A percentile compares a stretch with the other conserved stretches of the same genome.
These are phyloP conservation scores for Pseudogymnoascus sp. DNA, from an alignment of 2,329 filamentous ascomycete species.

Conservation along the genomic window DNA sequence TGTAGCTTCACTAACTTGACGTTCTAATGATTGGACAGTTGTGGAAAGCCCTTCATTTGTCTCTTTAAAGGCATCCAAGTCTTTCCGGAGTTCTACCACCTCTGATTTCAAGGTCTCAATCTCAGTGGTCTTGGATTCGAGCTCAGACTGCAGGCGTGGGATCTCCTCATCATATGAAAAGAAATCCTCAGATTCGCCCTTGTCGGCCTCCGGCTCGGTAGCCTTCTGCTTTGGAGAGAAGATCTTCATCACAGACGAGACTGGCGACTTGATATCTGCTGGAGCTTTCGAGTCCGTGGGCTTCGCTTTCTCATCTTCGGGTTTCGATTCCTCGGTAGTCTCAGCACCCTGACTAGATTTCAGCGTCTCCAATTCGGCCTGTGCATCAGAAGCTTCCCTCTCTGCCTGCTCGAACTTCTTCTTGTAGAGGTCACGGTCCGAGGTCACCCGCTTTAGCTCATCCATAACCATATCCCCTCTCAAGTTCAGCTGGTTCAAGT, in stretches of 20 bases:
- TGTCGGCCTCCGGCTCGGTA: slow-evolving; percentile 29
- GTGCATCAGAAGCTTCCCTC: slow-evolving; percentile 51
- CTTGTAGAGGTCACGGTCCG: slow-evolving; percentile 72
- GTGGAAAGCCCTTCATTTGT: slow-evolving; percentile 51
- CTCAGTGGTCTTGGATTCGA: slow-evolving; percentile 62
- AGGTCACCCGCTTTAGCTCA: slow-evolving; percentile 78
- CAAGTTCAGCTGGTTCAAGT: slow-evolving; percentile 75
- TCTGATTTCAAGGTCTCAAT: slow-evolving; percentile 63
- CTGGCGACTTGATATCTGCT: slow-evolving; percentile 37
- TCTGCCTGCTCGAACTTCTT: slow-evolving; percentile 65
- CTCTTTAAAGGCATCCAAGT: slow-evolving; percentile 64
- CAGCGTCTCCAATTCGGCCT: slow-evolving; percentile 54
- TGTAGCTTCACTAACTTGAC: slow-evolving; percentile 36
- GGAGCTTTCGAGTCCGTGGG: slow-evolving; percentile 17
- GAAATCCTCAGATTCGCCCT: slow-evolving; percentile 56
- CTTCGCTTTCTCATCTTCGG: slow-evolving; percentile 24
- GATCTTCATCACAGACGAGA: slow-evolving; percentile 40
- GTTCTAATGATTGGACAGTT: slow-evolving; percentile 37
- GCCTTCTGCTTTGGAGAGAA: slow-evolving; percentile 42
- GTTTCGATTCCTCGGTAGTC: neutral
- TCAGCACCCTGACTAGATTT: slow-evolving; percentile 36
- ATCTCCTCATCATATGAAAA: slow-evolving; percentile 90
- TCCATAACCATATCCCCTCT: slow-evolving; percentile 91
- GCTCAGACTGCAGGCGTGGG: slow-evolving; percentile 67
- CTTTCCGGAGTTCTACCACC: slow-evolving; percentile 58